Evolutionary conservation across 257 asterid genomes (phyloP).

Genomic region (Penstemon eatonii): DNA sequence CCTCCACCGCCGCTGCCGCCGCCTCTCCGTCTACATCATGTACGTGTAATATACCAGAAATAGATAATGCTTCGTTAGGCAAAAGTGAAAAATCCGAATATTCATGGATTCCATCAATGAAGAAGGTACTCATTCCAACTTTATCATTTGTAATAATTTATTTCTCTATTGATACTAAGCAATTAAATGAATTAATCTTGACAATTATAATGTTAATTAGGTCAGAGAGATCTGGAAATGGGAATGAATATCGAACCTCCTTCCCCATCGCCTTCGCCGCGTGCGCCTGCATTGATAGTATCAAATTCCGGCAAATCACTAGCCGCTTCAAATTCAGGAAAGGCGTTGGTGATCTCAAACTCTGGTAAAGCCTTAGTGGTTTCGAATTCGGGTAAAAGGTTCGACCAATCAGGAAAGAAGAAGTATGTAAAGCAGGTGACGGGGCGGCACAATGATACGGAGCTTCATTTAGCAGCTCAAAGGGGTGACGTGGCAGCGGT

Average conservation of each 20-base stretch:
- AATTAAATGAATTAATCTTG: not conserved
- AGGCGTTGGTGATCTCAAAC: slow-evolving; percentile 60
- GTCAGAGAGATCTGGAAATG: slow-evolving; percentile 49
- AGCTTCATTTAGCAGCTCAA: slow-evolving; percentile 85
- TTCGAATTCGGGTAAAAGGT: slow-evolving; percentile 47
- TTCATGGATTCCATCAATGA: slow-evolving; percentile 22
- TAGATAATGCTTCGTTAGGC: not conserved
- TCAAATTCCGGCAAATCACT: slow-evolving; percentile 59
- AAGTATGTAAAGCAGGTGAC: slow-evolving; percentile 93
- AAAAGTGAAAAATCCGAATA: not conserved
- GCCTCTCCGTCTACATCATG: too few species aligned
- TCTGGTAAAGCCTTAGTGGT: slow-evolving; percentile 53
- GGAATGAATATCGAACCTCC: slow-evolving; percentile 37
- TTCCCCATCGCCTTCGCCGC: slow-evolving; percentile 55
- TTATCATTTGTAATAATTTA: not conserved
- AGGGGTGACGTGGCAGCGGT: slow-evolving; percentile 71
- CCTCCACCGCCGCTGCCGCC: not conserved
- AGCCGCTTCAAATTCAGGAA: slow-evolving; percentile 55
- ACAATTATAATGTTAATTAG: slow-evolving; percentile 28
- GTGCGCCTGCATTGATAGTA: slow-evolving; percentile 56
- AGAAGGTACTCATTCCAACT: slow-evolving; percentile 17
- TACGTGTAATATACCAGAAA: not conserved
- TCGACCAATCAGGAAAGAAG: slow-evolving; percentile 58
- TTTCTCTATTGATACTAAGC: too few species aligned
- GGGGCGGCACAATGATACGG: slow-evolving; percentile 87